Evolutionary conservation across 2,329 filamentous ascomycete species (phyloP).

Genomic region (Aspergillus tanneri): DNA sequence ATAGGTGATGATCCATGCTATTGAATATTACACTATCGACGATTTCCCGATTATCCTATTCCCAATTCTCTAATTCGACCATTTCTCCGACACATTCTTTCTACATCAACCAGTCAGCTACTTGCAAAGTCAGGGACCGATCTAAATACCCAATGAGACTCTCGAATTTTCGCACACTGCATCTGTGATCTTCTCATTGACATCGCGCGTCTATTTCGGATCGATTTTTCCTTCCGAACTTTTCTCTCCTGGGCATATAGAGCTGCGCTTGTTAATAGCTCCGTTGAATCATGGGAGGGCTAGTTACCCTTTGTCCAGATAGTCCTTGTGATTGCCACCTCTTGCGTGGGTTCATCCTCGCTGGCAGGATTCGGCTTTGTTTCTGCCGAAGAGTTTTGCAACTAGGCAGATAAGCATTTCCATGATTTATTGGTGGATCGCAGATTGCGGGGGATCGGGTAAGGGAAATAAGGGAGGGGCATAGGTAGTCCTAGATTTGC

Average conservation of each 20-base stretch:
- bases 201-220: constrained; percentile 36
- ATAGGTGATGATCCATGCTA: no score
- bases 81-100: constrained; percentile 48
- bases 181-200: constrained; percentile 55
- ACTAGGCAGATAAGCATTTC: constrained; percentile 31
- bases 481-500: no score
- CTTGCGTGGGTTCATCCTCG: neutral
- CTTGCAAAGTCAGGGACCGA: no score
- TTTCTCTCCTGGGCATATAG: constrained; percentile 51
- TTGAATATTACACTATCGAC: neutral
- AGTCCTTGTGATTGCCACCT: constrained; percentile 40
- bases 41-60: neutral
- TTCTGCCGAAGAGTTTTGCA: constrained; percentile 29
- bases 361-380: constrained; percentile 6
- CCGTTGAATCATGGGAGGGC: neutral
- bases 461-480: no score
- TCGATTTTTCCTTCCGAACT: constrained; percentile 48
- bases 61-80: constrained; percentile 45
- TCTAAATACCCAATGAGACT: constrained; percentile 47
- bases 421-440: constrained; percentile 18
- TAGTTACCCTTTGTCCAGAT: constrained; percentile 51
- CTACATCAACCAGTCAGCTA: constrained; percentile 4
- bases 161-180: constrained; percentile 51
- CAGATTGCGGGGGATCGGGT: no score
- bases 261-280: constrained; percentile 26